Conservation (phyloP, 257 asterid genomes). For the Solanum tarijense region DNA sequence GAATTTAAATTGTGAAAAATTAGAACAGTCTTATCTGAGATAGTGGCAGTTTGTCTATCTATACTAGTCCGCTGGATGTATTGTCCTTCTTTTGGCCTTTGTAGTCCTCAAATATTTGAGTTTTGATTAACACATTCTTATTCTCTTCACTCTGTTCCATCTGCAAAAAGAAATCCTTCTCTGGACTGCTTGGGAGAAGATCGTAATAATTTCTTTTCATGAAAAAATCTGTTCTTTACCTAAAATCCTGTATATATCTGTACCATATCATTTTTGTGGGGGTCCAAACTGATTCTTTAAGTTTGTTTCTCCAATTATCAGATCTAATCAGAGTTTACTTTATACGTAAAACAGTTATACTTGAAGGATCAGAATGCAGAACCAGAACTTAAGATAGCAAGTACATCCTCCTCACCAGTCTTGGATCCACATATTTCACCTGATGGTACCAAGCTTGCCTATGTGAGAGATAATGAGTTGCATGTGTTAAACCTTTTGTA, state of each 20-base stretch:
- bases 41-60: background rate
- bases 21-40: background rate
- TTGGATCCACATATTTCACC: constrained; percentile 91
- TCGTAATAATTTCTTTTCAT: background rate
- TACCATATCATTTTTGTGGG: background rate
- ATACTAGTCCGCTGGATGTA: background rate
- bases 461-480: constrained; percentile 68
- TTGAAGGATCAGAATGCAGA: constrained; percentile 42
- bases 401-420: constrained; percentile 56
- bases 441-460: constrained; percentile 79
- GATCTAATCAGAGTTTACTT: background rate
- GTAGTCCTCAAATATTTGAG: background rate
- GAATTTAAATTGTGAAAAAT: background rate
- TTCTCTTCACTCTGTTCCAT: background rate
- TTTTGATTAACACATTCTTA: background rate
- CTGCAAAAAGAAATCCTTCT: background rate
- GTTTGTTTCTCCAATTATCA: background rate
- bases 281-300: background rate
- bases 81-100: background rate
- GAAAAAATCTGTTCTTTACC: background rate
- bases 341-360: constrained; percentile 49
- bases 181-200: background rate
- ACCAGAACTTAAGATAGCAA: constrained; percentile 57
- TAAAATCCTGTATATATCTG: background rate
- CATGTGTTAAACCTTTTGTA: constrained; percentile 43